A percentile compares a stretch with the other conserved stretches of the same genome.
These are phyloP conservation scores for Yarrowia porcina DNA, from an alignment of 805 yeast species.

Conservation along the genomic window DNA sequence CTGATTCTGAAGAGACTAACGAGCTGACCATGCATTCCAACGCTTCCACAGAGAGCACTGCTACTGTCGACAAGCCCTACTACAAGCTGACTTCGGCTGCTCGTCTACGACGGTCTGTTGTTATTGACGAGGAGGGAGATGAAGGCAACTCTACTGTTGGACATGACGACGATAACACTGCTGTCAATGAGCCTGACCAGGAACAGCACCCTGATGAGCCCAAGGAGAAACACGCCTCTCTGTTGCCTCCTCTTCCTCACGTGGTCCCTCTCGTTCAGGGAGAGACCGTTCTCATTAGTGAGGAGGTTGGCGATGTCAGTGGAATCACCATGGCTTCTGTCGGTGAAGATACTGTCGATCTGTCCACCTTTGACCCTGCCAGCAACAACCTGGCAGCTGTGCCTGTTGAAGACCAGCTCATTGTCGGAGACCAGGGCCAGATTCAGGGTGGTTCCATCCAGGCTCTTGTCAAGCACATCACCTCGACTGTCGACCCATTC, in stretches of 20 bases:
- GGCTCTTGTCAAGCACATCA: slow-evolving; percentile 36
- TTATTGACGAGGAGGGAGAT: slow-evolving; percentile 17
- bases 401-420: slow-evolving; percentile 22
- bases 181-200: background rate
- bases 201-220: background rate
- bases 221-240: background rate
- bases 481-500: slow-evolving; percentile 51
- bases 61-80: slow-evolving; percentile 21
- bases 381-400: background rate
- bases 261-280: background rate
- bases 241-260: slow-evolving; percentile 11
- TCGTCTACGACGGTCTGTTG: slow-evolving; percentile 1
- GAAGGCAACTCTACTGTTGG: background rate
- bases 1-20: background rate
- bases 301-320: slow-evolving; percentile 7
- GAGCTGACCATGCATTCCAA: slow-evolving; percentile 12
- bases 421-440: slow-evolving; percentile 29
- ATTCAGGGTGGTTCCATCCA: slow-evolving; percentile 39
- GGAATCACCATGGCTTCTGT: slow-evolving; percentile 2
- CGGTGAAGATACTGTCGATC: background rate
- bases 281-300: background rate
- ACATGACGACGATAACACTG: background rate
- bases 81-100: slow-evolving; percentile 23
- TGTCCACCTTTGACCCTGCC: slow-evolving; percentile 2
- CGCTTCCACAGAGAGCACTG: slow-evolving; percentile 21